phyloP scores from a whole-genome alignment of 1,284 basidiomycete genomes.

The Coniophora puteana region DNA sequence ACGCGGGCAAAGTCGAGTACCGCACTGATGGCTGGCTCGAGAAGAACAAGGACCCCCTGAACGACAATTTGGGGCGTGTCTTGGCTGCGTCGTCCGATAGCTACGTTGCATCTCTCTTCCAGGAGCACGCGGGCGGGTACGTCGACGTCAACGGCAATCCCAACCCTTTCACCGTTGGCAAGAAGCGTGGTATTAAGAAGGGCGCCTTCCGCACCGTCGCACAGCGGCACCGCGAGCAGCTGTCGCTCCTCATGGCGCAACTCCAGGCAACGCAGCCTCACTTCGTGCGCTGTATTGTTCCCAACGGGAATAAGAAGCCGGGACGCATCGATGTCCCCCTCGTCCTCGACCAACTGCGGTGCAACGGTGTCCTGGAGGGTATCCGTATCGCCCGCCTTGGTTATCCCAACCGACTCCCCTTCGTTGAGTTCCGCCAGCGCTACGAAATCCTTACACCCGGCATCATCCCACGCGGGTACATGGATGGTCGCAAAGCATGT shows the following conservation, averaged over 20 bases:
- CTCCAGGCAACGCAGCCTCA: conserved; percentile 95
- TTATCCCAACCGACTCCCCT: conserved; percentile 95
- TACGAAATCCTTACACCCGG: conserved; percentile 96
- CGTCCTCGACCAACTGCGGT: conserved; percentile 94
- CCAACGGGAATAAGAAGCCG: conserved; percentile 91
- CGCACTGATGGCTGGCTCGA: conserved; percentile 96
- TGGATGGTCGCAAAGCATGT: conserved; percentile 96
- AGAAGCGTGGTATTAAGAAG: conserved; percentile 84
- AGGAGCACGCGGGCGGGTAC: conserved; percentile 66
- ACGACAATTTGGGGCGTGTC: conserved; percentile 93
- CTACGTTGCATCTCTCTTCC: conserved; percentile 82
- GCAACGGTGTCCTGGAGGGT: conserved; percentile 98
- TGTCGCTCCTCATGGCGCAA: conserved; percentile 89
- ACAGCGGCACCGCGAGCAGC: conserved; percentile 96
- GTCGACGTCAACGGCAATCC: too few relatives aligned
- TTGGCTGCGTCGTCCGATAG: conserved; percentile 82
- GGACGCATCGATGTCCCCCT: conserved; percentile 91
- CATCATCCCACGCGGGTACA: conserved; percentile 89
- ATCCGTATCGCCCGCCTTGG: conserved; percentile 97
- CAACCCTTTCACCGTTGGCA: conserved; percentile 52
- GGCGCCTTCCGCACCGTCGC: conserved; percentile 96
- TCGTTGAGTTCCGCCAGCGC: conserved; percentile 95
- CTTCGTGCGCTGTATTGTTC: conserved; percentile 98
- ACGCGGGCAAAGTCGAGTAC: conserved; percentile 97
- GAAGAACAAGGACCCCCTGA: conserved; percentile 99